phyloP scores from a whole-genome alignment of 2,329 filamentous ascomycete species.

The Exserohilum rostratum region DNA sequence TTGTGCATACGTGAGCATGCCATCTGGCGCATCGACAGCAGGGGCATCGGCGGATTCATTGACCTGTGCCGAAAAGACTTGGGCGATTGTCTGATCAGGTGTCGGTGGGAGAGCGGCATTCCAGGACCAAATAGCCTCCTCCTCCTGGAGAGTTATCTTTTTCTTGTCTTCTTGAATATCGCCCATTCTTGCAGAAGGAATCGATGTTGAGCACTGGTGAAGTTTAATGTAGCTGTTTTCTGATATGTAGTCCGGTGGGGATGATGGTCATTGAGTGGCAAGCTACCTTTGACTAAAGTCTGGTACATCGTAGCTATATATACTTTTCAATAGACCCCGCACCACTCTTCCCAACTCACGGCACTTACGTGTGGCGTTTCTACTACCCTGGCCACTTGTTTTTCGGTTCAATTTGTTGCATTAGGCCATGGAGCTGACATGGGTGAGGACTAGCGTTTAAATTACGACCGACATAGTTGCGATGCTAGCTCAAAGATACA shows the following conservation, averaged over 20 bases:
- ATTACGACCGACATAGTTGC: conserved; percentile 4
- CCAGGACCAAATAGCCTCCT: conserved; percentile 5
- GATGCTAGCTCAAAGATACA: neutral
- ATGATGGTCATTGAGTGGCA: no score
- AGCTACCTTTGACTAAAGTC: no score
- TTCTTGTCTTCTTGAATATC: neutral
- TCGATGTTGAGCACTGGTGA: neutral
- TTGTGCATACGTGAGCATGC: conserved; percentile 4
- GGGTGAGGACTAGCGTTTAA: neutral
- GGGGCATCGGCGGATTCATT: neutral
- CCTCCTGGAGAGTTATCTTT: conserved; percentile 1
- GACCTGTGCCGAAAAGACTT: conserved; percentile 3
- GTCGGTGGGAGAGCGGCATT: conserved; percentile 2
- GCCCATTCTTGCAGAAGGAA: neutral
- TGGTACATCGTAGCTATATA: no score
- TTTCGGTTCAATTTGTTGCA: neutral
- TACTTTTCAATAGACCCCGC: neutral
- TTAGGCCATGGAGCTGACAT: neutral
- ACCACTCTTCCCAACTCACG: neutral
- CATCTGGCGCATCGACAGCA: conserved; percentile 5
- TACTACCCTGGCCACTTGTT: neutral
- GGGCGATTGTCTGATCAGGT: neutral
- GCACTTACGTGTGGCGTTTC: neutral
- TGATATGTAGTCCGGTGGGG: no score
- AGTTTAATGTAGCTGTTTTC: no score